phyloP scores from a whole-genome alignment of 345 rosid species.

The Eucalyptus viminalis region DNA sequence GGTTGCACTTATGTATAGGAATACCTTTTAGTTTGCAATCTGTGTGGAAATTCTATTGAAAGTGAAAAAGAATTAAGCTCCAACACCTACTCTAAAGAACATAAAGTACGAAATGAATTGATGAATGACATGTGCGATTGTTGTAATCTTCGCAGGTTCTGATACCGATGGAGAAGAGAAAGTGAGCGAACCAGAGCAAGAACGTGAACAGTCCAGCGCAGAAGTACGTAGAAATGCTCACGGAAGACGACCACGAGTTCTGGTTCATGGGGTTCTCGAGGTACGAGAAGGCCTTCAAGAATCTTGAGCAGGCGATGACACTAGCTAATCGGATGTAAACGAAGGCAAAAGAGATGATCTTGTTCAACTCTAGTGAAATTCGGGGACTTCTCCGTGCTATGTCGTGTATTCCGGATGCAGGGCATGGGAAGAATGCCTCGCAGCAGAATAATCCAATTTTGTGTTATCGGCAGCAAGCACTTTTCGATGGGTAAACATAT shows the following conservation, averaged over 20 bases:
- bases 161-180: conserved; percentile 15
- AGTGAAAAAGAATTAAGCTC: not conserved
- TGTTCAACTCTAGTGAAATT: not conserved
- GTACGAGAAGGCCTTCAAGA: conserved; percentile 13
- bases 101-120: not conserved
- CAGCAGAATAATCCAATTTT: not conserved
- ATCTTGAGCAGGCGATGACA: conserved; percentile 10
- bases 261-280: conserved; percentile 29
- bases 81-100: not conserved
- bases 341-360: not conserved
- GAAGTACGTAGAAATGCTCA: conserved; percentile 10
- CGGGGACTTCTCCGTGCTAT: not conserved
- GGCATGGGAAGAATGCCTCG: not conserved
- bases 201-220: conserved; percentile 11
- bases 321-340: not conserved
- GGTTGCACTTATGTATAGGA: not conserved
- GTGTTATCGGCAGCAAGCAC: not conserved
- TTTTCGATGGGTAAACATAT: not conserved
- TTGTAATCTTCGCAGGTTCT: conserved; percentile 1
- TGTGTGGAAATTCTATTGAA: not conserved
- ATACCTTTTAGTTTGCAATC: too few relatives aligned
- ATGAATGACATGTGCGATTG: not conserved
- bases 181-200: not conserved
- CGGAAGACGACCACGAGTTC: conserved; percentile 14
- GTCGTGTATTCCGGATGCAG: not conserved